These are phyloP conservation scores for Apiospora pterosperma DNA, from an alignment of 2,329 filamentous ascomycete genomes.

Conservation along the genomic window DNA sequence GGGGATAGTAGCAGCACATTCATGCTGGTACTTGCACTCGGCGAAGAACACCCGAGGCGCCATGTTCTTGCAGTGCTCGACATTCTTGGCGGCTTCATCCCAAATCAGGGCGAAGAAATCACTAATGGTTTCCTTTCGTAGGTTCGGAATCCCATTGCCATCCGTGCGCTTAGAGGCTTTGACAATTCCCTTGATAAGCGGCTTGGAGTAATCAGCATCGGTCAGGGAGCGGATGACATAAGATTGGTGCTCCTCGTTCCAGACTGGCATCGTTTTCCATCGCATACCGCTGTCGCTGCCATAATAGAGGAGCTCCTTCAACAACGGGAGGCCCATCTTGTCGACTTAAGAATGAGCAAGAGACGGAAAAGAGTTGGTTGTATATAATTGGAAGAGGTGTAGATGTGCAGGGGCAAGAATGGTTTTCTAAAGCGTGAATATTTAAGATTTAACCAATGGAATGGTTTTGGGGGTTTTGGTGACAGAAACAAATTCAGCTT, in stretches of 20 bases:
- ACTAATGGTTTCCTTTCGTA: background rate
- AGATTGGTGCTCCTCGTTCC: background rate
- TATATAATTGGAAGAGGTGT: too few species aligned
- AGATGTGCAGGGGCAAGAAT: too few species aligned
- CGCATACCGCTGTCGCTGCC: background rate
- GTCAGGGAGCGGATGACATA: background rate
- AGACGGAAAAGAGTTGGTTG: background rate
- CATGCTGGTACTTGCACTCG: background rate
- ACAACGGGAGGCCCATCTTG: background rate
- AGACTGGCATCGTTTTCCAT: background rate
- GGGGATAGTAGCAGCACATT: background rate
- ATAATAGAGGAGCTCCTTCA: background rate
- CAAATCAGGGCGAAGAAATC: background rate
- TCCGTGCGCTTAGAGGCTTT: background rate
- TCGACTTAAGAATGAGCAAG: background rate
- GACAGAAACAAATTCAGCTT: too few species aligned
- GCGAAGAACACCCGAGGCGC: background rate
- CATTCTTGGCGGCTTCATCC: background rate
- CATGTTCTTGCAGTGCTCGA: background rate
- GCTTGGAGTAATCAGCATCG: background rate
- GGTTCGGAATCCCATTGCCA: background rate
- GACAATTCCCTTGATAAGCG: background rate
- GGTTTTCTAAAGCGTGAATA: too few species aligned
- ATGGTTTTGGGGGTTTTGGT: too few species aligned
- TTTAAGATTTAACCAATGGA: too few species aligned